Evolutionary conservation across 768 basidiomycete genomes (phyloP).

Genomic region (Clavulina sp.): DNA sequence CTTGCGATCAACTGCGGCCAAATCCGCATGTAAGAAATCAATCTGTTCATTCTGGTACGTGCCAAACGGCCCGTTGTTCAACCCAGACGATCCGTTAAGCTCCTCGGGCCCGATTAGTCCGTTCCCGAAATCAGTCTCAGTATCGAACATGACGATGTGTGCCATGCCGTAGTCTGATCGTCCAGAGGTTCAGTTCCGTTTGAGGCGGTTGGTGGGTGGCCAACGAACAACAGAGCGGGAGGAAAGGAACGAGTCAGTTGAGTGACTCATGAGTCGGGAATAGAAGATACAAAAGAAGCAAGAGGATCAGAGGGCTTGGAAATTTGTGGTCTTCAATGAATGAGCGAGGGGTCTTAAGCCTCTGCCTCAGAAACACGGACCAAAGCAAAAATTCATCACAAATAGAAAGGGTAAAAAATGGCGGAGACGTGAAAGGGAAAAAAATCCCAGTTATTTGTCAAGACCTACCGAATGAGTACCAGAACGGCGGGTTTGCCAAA

Average conservation of each 20-base stretch:
- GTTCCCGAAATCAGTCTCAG: constrained; percentile 12
- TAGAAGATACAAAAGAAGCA: neutral
- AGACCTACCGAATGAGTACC: neutral
- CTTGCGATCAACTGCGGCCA: neutral
- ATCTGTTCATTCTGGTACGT: neutral
- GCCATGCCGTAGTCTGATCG: constrained; percentile 15
- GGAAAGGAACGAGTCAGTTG: no score
- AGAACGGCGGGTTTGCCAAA: neutral
- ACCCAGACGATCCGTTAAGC: neutral
- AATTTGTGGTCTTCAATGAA: neutral
- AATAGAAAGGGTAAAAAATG: neutral
- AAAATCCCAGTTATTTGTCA: no score
- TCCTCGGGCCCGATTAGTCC: neutral
- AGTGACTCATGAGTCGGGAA: no score
- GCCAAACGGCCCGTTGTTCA: neutral
- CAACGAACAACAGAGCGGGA: no score
- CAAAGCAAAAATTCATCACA: neutral
- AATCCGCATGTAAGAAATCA: neutral
- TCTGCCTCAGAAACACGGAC: constrained; percentile 2
- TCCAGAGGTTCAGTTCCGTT: no score
- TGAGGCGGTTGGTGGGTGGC: no score
- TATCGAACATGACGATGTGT: constrained; percentile 15
- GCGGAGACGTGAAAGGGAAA: no score
- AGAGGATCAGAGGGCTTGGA: neutral
- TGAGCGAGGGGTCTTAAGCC: constrained; percentile 1